Base-by-base conservation (phyloP, 2,329 filamentous ascomycete species). In the Epicoccum nigrum region DNA sequence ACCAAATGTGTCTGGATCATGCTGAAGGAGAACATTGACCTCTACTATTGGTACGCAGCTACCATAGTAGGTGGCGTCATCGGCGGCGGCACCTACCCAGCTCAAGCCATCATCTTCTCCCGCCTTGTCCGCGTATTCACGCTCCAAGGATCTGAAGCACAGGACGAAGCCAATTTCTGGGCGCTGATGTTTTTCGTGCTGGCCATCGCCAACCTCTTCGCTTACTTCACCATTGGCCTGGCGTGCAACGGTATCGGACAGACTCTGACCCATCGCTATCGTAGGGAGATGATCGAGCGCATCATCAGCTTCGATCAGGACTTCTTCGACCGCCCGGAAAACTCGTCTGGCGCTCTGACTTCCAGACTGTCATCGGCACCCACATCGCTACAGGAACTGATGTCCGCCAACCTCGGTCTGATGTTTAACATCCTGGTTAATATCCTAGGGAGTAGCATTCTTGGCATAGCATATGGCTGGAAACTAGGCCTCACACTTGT, bases 321-420 rank as follows among this genome's bases (percentile, higher is more conserved):
- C 23, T 97, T 92, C 73, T 97, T 96, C 63, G 92, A 97, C 70
- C 81, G 79, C 25, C 89, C 94, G 54, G 88, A 93, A 71, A 95
- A 97, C 70, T 90, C 88, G 5, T 86, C 90, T 4, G 92, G 93
- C 58, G 88, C 90, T 1, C 77, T 97, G 64, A 96, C 91, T 0
- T 90, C 55, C 1, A 94, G 96, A 75, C 78, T 97, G 11, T 45
- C 45, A 7, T 50, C 45, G 12, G 92, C 2, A 95, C 90, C 0
- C 87, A 96, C 73, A 90, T 91, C 0, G 94, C 84, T 97, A 45
- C 92, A 88, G 59, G 92, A 92, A 40, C 83, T 85, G 23, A 51
- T 51, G 47, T 51, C 47, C 4, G 47, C 41, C n/a, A 95, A 90
- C 0, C 82, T 96, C 1, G 92, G 92, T 33, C 95, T 92, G 11